A percentile compares a stretch with the other conserved stretches of the same genome.
These are phyloP conservation scores for Canna indica DNA, from an alignment of 176 grass and related monocot species.

Conservation along the genomic window DNA sequence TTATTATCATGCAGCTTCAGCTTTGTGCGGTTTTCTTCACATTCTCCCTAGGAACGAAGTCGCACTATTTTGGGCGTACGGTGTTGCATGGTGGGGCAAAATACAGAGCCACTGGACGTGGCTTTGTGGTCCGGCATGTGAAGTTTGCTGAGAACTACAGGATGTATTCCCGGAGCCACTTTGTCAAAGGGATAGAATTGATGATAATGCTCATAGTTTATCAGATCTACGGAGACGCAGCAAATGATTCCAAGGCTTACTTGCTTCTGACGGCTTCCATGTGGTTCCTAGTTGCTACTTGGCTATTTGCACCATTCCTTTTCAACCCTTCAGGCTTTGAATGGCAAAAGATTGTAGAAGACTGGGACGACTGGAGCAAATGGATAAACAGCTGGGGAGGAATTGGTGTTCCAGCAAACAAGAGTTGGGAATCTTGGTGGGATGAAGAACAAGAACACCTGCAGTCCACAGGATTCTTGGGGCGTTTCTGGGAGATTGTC, in stretches of 20 bases:
- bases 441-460: conserved; percentile 51
- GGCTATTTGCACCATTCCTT: conserved; percentile 65
- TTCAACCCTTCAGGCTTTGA: conserved; percentile 77
- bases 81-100: conserved; percentile 67
- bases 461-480: conserved; percentile 39
- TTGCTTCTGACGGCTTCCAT: conserved; percentile 45
- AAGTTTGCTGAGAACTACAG: conserved; percentile 73
- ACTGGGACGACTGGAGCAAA: conserved; percentile 62
- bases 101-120: conserved; percentile 59
- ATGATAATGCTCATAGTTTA: conserved; percentile 57
- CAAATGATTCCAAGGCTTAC: conserved; percentile 40
- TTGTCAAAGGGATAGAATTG: conserved; percentile 60
- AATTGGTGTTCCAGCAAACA: conserved; percentile 49
- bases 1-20: conserved; percentile 74
- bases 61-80: conserved; percentile 60
- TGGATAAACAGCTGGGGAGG: conserved; percentile 65
- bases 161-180: conserved; percentile 68
- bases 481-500: conserved; percentile 48
- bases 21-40: conserved; percentile 59
- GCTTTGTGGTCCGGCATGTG: conserved; percentile 58
- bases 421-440: conserved; percentile 79
- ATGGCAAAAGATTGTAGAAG: conserved; percentile 67
- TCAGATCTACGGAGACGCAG: conserved; percentile 41
- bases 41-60: conserved; percentile 65
- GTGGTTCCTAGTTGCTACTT: conserved; percentile 60